These are phyloP conservation scores for Huntiella moniliformis DNA, from an alignment of 2,329 filamentous ascomycete species.

Conservation along the genomic window DNA sequence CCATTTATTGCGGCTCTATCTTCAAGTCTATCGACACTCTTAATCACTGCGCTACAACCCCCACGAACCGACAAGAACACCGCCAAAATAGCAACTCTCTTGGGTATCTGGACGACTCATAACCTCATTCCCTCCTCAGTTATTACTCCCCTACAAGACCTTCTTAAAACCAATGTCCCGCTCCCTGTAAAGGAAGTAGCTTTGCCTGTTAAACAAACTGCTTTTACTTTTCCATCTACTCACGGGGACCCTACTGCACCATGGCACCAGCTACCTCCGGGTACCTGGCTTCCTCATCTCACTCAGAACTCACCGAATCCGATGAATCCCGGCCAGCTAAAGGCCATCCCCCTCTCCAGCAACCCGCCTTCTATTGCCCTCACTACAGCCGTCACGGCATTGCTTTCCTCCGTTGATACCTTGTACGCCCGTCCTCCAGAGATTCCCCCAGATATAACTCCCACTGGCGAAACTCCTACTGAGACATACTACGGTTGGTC, in stretches of 20 bases:
- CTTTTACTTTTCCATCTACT: conserved; percentile 53
- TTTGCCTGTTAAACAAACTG: conserved; percentile 30
- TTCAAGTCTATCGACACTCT: conserved; percentile 21
- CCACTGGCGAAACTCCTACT: conserved; percentile 14
- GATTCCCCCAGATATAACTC: conserved; percentile 23
- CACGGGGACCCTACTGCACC: conserved; percentile 58
- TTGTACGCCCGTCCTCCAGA: conserved; percentile 32
- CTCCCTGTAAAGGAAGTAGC: neutral
- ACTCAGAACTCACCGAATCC: conserved; percentile 56
- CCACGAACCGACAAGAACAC: conserved; percentile 45
- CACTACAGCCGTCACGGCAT: conserved; percentile 46
- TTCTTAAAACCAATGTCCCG: conserved; percentile 25
- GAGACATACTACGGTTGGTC: conserved; percentile 78
- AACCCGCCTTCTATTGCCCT: conserved; percentile 51
- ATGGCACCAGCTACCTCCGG: conserved; percentile 69
- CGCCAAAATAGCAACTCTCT: conserved; percentile 41
- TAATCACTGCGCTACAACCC: conserved; percentile 37
- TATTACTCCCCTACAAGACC: conserved; percentile 39
- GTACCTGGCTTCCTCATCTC: conserved; percentile 62
- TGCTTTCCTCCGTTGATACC: conserved; percentile 50
- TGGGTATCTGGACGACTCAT: conserved; percentile 53
- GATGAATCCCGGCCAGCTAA: conserved; percentile 52
- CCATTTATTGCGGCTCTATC: neutral
- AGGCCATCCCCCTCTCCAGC: conserved; percentile 49
- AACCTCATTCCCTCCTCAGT: conserved; percentile 38